Evolutionary conservation across 2,329 filamentous ascomycete species (phyloP).

Genomic region (Plectosphaerella plurivora): DNA sequence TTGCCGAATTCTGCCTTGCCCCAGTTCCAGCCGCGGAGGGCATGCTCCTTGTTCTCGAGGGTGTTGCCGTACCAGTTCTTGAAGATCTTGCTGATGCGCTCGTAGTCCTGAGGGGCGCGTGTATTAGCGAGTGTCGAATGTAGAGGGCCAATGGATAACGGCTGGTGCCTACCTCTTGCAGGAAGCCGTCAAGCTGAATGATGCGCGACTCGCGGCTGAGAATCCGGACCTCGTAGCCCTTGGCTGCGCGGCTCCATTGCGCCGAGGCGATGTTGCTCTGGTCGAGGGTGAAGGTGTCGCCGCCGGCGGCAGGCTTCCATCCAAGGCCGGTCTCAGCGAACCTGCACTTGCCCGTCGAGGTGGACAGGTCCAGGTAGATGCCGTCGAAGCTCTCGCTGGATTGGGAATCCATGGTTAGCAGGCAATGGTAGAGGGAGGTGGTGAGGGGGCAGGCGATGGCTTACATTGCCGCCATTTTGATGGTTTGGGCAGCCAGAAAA

Average conservation of each 20-base stretch:
- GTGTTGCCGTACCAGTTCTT: slow-evolving; percentile 97
- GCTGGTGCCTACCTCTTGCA: slow-evolving; percentile 58
- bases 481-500: not conserved
- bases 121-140: not conserved
- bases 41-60: slow-evolving; percentile 89
- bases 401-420: slow-evolving; percentile 4
- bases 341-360: slow-evolving; percentile 86
- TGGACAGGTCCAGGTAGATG: slow-evolving; percentile 94
- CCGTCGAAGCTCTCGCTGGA: slow-evolving; percentile 87
- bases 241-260: slow-evolving; percentile 91
- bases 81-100: slow-evolving; percentile 87
- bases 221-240: slow-evolving; percentile 92
- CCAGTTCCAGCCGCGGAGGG: slow-evolving; percentile 97
- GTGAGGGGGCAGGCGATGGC: slow-evolving; percentile 1
- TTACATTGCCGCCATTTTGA: slow-evolving; percentile 22
- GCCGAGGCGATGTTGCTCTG: slow-evolving; percentile 78
- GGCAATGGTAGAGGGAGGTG: not conserved
- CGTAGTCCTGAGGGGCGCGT: slow-evolving; percentile 62
- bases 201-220: slow-evolving; percentile 78
- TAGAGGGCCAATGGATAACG: not conserved
- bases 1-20: slow-evolving; percentile 97
- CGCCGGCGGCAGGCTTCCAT: slow-evolving; percentile 85
- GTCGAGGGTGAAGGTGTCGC: slow-evolving; percentile 92
- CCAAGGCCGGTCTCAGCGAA: slow-evolving; percentile 92
- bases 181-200: slow-evolving; percentile 92